Evolutionary conservation across 1,284 basidiomycete genomes (phyloP).

Genomic region (Fistulinella cinereoalba): DNA sequence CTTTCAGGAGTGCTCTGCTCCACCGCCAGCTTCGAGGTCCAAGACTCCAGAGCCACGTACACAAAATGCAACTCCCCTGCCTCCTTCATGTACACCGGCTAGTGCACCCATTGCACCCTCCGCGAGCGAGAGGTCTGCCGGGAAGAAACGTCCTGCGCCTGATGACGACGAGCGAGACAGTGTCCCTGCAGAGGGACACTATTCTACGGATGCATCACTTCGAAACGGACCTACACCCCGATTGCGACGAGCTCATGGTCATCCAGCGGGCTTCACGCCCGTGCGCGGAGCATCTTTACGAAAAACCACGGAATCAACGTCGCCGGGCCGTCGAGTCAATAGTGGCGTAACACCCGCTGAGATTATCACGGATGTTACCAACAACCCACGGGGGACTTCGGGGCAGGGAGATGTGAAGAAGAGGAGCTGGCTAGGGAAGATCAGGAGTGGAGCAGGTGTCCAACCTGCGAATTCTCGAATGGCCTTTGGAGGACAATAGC

Average conservation of each 20-base stretch:
- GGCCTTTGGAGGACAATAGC: slow-evolving; percentile 28
- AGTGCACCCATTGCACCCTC: slow-evolving; percentile 37
- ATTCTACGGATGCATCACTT: slow-evolving; percentile 53
- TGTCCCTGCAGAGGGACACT: slow-evolving; percentile 44
- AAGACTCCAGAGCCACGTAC: slow-evolving; percentile 48
- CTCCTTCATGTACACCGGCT: slow-evolving; percentile 23
- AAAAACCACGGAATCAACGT: slow-evolving; percentile 39
- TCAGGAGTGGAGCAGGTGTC: slow-evolving; percentile 39
- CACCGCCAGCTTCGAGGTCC: slow-evolving; percentile 42
- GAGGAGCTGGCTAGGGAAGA: slow-evolving; percentile 63
- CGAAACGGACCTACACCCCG: slow-evolving; percentile 53
- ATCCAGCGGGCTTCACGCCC: slow-evolving; percentile 70
- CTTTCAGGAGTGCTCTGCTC: slow-evolving; percentile 41
- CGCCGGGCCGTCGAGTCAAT: slow-evolving; percentile 43
- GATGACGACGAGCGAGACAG: slow-evolving; percentile 65
- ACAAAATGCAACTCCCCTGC: slow-evolving; percentile 1
- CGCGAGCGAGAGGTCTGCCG: slow-evolving; percentile 40
- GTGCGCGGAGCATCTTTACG: slow-evolving; percentile 48
- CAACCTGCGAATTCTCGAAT: slow-evolving; percentile 28
- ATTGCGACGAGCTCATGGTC: slow-evolving; percentile 51
- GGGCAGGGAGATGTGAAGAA: slow-evolving; percentile 38
- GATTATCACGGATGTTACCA: slow-evolving; percentile 63
- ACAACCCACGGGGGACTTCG: slow-evolving; percentile 49
- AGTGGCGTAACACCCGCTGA: slow-evolving; percentile 32
- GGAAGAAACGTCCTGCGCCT: slow-evolving; percentile 68